Base-by-base conservation (phyloP, 768 basidiomycete species). In the Suillus luteus region DNA sequence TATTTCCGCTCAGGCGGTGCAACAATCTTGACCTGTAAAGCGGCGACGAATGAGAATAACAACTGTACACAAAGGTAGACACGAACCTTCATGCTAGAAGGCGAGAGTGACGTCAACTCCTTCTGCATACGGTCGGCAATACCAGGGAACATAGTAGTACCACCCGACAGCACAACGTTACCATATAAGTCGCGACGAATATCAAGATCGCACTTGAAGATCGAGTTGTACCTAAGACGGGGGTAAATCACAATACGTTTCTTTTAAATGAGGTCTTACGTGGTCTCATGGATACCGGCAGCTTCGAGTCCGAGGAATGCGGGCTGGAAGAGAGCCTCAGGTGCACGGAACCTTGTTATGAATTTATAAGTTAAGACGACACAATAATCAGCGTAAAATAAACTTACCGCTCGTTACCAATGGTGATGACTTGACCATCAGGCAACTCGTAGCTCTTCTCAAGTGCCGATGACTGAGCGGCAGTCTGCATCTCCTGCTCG, bases 51-150 rank as follows among this genome's bases (percentile, higher is more conserved):
- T 60, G 14, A 22, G 15, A 17, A 48, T 31, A 41, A 37, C n/a
- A 41, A 35, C 41, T 19, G 12, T 0, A 27, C 11, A 11, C 17
- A 19, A 41, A 19, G 52, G 41, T 5, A 15, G 12, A 24, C 41
- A 75, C 82, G 41, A 44, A 82, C 84, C 87, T 95, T 96, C 91
- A 96, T 91, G 79, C 90, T 92, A 63, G 91, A 85, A 40, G 95
- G 94, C 41, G 74, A 70, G 67, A 95, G 83, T 33, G 89, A 81
- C 24, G 91, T 91, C 75, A 96, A 82, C 80, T 96, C 94, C 84
- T 94, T 95, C 78, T 93, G 91, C 92, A 96, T 93, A 72, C 95
- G 90, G 79, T 96, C 95, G 70, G 93, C 87, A 71, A 96, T 95
- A 82, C 94, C 95, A 69, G 92, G 89, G 91, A 95, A 95, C 93